Evolutionary conservation across 768 basidiomycete genomes (phyloP), one percentile per base, ranked within the genome.

Genomic region (Pleurotus citrinopileatus): DNA sequence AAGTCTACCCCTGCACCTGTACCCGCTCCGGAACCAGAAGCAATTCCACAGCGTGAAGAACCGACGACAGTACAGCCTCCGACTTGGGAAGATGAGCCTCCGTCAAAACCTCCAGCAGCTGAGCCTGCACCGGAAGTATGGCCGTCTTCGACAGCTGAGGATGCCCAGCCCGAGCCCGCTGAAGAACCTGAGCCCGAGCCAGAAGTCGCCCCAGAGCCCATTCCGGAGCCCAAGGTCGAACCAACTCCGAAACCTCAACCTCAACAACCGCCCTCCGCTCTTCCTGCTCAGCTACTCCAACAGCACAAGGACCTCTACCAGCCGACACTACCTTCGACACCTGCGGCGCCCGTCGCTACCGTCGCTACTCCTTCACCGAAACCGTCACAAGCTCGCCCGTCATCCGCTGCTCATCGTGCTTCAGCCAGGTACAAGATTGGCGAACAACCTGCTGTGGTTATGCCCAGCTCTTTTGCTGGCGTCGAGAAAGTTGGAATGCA

Each of bases 401-500:
- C 79, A 6, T 71, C 73, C 34, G 69, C 70, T 13, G 72, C 81
- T 0, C 84, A 87, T 51, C 79, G 85, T 43, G 73, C 69, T 59
- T 80, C 75, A 42, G 79, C 81, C 28, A 82, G 83, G 48, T 84
- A 86, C 73, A 91, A 91, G 74, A 79, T 76, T 19, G 80, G 78
- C 3, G 87, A 91, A 57, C 87, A 89, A 54, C 82, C 91, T 32
- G 45, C 45, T 17, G 91, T 93, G 15, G 85, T 92, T 53, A 84
- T 92, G 81, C 89, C 91, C 1, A 78, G 79, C 40, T 82, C 79
- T 48, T 87, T 86, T 65, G 62, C 79, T 28, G 77, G 77, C 15
- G 65, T 88, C 20, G 90, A 91, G 64, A 91, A 89, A 64, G 73
- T 93, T 48, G 91, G 91, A 45, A 91, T 94, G 91, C 90, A 92